Evolutionary conservation across 306 rosid species (phyloP).

Genomic region (Rosa persica): DNA sequence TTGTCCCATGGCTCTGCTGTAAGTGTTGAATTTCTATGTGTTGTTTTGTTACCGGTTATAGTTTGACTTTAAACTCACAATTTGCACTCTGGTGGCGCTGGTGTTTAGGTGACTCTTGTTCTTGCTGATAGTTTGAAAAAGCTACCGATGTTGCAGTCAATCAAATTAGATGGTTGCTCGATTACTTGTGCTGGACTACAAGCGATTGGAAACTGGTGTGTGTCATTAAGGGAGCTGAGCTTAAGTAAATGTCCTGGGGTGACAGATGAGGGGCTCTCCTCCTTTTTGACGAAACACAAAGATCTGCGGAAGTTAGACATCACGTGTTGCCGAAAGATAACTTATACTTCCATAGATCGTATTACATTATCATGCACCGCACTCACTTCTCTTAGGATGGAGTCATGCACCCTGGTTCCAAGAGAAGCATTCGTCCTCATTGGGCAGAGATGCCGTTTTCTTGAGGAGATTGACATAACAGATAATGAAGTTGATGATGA

Average conservation of each 20-base stretch:
- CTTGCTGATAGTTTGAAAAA: slow-evolving; percentile 65
- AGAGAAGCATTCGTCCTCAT: slow-evolving; percentile 67
- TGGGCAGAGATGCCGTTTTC: slow-evolving; percentile 61
- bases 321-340: slow-evolving; percentile 89
- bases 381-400: slow-evolving; percentile 87
- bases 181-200: slow-evolving; percentile 63
- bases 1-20: slow-evolving; percentile 80
- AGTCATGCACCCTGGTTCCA: slow-evolving; percentile 77
- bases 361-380: slow-evolving; percentile 60
- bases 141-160: slow-evolving; percentile 72
- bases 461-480: slow-evolving; percentile 86
- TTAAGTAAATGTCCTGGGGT: slow-evolving; percentile 88
- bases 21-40: slow-evolving; percentile 31
- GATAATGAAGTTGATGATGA: slow-evolving; percentile 89
- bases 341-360: slow-evolving; percentile 60
- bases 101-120: slow-evolving; percentile 67
- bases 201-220: slow-evolving; percentile 75
- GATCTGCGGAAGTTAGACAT: slow-evolving; percentile 86
- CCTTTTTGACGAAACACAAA: slow-evolving; percentile 65
- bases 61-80: slow-evolving; percentile 11
- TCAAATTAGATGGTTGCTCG: slow-evolving; percentile 68
- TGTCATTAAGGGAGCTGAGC: slow-evolving; percentile 70
- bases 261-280: slow-evolving; percentile 73
- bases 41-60: neutral
- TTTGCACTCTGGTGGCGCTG: slow-evolving; percentile 18